Evolutionary conservation across 208 protist genomes (phyloP), one percentile per base, ranked within the genome.

Genomic region (Wallacemonas sp.): DNA sequence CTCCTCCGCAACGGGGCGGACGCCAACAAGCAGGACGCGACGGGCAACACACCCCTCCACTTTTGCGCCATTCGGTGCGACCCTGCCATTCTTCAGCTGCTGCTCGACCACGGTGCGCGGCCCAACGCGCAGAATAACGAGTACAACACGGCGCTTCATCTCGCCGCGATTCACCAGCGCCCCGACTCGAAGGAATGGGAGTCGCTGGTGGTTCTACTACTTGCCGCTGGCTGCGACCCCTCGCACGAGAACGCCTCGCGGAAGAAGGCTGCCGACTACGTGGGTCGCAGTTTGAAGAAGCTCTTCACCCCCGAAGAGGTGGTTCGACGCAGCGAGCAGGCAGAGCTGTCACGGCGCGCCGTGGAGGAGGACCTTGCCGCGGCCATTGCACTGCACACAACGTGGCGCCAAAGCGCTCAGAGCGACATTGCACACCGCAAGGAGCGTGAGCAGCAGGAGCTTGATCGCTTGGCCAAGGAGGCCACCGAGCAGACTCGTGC

Each of bases 171-270:
- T 48, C 71, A 92, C 66, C 77, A 80, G 26, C 76, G 83, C 16
- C 88, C 84, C 28, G 87, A 96, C 77, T 89, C 82, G n/a, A 81
- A 84, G 52, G 76, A 86, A 54, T 96, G 91, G 91, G 91, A 94
- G 74, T 77, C 87, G 70, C 81, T 96, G 32, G 78, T 94, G 14
- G 72, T 73, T 5, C 42, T 86, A 48, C 67, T 96, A 61, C 79
- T 96, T 25, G 67, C 79, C 57, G 75, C 79, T 0, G 91, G 91
- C 45, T 90, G 87, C 55, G 80, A 94, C 63, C 82, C 87, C 8
- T 36, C 66, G 38, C 74, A 86, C 59, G 76, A 92, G 69, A 96
- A 96, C 67, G 88, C 77, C 23, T 91, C 81, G 23, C 72, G 80
- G 39, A 94, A 94, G 67, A 89, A 81, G 66, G 79, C 91, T 28